phyloP scores from a whole-genome alignment of 2,329 filamentous ascomycete species.

The Calonectria naviculata region DNA sequence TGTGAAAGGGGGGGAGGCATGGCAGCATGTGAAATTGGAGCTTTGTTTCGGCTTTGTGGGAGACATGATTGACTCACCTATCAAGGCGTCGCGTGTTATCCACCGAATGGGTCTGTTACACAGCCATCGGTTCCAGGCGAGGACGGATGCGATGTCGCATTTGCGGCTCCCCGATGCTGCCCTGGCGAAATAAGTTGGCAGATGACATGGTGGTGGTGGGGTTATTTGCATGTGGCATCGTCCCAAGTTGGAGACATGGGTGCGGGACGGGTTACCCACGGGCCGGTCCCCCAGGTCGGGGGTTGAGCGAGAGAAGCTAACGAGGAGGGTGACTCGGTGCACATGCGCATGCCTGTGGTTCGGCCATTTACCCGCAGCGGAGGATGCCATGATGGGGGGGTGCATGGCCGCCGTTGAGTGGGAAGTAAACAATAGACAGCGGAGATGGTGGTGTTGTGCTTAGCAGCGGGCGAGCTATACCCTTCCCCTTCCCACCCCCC shows the following conservation, averaged over 20 bases:
- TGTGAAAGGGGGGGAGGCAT: neutral
- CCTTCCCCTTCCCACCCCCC: no score
- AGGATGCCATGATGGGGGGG: neutral
- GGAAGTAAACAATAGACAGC: neutral
- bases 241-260: neutral
- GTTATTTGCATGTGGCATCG: slow-evolving; percentile 9
- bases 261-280: slow-evolving; percentile 16
- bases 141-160: slow-evolving; percentile 3
- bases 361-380: neutral
- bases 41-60: neutral
- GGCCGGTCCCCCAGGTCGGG: slow-evolving; percentile 8
- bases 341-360: slow-evolving; percentile 13
- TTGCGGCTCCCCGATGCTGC: slow-evolving; percentile 5
- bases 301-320: neutral
- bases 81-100: neutral
- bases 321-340: neutral
- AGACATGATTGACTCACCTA: neutral
- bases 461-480: neutral
- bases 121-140: slow-evolving; percentile 5
- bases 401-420: neutral
- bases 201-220: slow-evolving; percentile 5
- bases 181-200: slow-evolving; percentile 1
- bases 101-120: neutral
- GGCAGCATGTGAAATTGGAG: neutral
- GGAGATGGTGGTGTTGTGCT: neutral